These are phyloP conservation scores for Russula sp. DNA, from an alignment of 768 basidiomycete genomes.

Conservation along the genomic window DNA sequence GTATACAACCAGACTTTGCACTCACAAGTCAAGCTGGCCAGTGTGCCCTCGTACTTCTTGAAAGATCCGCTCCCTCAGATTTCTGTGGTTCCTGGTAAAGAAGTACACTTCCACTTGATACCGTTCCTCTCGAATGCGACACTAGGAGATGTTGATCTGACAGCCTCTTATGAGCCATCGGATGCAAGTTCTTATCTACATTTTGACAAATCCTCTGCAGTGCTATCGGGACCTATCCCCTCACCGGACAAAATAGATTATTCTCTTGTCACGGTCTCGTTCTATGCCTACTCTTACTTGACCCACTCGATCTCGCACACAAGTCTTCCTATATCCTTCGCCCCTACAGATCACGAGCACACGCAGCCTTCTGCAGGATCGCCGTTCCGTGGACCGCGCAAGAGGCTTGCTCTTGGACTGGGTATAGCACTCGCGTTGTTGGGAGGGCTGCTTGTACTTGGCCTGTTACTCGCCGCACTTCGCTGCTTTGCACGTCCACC, in stretches of 20 bases:
- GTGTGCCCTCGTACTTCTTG: constrained; percentile 74
- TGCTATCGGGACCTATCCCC: constrained; percentile 56
- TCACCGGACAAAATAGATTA: constrained; percentile 24
- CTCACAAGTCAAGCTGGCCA: constrained; percentile 60
- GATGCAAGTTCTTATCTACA: constrained; percentile 49
- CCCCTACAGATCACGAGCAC: constrained; percentile 41
- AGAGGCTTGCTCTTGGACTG: constrained; percentile 54
- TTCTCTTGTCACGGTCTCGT: constrained; percentile 49
- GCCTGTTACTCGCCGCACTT: constrained; percentile 52
- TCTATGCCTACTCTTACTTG: constrained; percentile 62
- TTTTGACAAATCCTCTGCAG: constrained; percentile 47
- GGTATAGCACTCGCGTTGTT: constrained; percentile 60
- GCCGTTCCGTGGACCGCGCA: constrained; percentile 45
- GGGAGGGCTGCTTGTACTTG: constrained; percentile 56
- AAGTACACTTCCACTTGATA: constrained; percentile 52
- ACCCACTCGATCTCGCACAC: constrained; percentile 74
- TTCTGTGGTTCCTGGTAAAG: constrained; percentile 49
- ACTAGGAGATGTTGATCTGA: constrained; percentile 49
- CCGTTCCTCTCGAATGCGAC: constrained; percentile 54
- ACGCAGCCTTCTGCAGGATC: constrained; percentile 37
- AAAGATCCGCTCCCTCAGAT: constrained; percentile 54
- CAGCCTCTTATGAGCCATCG: constrained; percentile 53
- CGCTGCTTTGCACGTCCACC: constrained; percentile 55
- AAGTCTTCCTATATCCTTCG: constrained; percentile 50
- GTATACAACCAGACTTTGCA: constrained; percentile 64